These are phyloP conservation scores for Lophiotrema nucula DNA, from an alignment of 495 filamentous ascomycete species.

Conservation along the genomic window DNA sequence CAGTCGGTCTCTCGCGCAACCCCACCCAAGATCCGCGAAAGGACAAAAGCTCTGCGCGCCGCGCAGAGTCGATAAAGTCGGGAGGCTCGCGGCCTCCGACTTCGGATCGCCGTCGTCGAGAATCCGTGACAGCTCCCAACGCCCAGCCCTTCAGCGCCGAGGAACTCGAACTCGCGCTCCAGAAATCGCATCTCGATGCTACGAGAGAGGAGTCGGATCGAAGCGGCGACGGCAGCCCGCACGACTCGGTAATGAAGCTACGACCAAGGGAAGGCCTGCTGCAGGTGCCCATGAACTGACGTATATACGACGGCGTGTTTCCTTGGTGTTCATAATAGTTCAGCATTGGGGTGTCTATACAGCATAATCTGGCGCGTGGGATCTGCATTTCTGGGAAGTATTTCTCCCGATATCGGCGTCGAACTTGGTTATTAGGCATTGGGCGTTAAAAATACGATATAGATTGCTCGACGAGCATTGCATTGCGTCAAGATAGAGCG, in stretches of 20 bases:
- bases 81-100: too few relatives aligned
- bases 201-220: slow-evolving; percentile 18
- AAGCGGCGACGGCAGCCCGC: neutral
- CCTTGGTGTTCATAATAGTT: too few relatives aligned
- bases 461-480: too few relatives aligned
- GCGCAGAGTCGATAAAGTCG: neutral
- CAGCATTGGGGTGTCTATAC: too few relatives aligned
- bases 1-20: slow-evolving; percentile 32
- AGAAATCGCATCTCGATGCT: slow-evolving; percentile 35
- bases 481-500: too few relatives aligned
- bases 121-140: neutral
- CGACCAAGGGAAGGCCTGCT: neutral
- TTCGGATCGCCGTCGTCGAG: too few relatives aligned
- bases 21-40: slow-evolving; percentile 24
- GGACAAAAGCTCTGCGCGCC: slow-evolving; percentile 4
- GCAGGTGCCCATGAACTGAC: too few relatives aligned
- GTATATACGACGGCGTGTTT: too few relatives aligned
- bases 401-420: neutral
- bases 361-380: too few relatives aligned
- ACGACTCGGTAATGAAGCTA: neutral
- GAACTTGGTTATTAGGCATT: neutral
- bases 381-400: too few relatives aligned
- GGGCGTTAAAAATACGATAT: too few relatives aligned
- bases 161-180: slow-evolving; percentile 38
- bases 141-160: slow-evolving; percentile 36